phyloP scores from a whole-genome alignment of 2,329 filamentous ascomycete species.

The Calonectria ilicicola region DNA sequence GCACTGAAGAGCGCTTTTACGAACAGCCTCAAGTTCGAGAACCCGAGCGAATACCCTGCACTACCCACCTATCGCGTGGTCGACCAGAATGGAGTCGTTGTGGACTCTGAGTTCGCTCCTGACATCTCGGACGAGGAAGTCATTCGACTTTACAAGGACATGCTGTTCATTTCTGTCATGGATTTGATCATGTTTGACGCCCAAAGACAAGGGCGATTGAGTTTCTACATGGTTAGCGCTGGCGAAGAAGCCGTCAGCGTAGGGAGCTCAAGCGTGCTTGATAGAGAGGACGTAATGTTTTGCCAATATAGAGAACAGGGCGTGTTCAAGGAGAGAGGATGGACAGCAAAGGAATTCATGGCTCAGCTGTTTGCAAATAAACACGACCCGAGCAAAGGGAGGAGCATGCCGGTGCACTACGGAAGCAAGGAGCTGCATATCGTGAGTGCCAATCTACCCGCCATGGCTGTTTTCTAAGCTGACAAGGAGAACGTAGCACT shows the following conservation, averaged over 20 bases:
- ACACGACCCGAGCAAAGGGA: conserved; percentile 81
- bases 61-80: conserved; percentile 94
- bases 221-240: conserved; percentile 97
- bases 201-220: conserved; percentile 91
- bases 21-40: conserved; percentile 80
- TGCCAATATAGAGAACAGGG: conserved; percentile 96
- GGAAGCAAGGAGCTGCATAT: conserved; percentile 87
- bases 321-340: conserved; percentile 90
- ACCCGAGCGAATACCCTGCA: conserved; percentile 77
- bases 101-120: conserved; percentile 78
- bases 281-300: conserved; percentile 90
- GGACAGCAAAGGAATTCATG: conserved; percentile 92
- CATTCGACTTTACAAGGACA: conserved; percentile 72
- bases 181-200: conserved; percentile 98
- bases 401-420: conserved; percentile 99
- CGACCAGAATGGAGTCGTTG: conserved; percentile 86
- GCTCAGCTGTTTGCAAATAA: conserved; percentile 91
- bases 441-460: conserved; percentile 59
- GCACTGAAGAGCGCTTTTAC: conserved; percentile 96
- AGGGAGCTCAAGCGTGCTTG: conserved; percentile 85
- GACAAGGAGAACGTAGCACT: conserved; percentile 67
- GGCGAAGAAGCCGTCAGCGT: conserved; percentile 96
- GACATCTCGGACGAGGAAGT: conserved; percentile 76
- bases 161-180: conserved; percentile 83
- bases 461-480: not conserved